A percentile compares a stretch with the other conserved stretches of the same genome.
Evolutionary conservation across 2,329 filamentous ascomycete species (phyloP).

Genomic region (Phialemoniopsis sp.): DNA sequence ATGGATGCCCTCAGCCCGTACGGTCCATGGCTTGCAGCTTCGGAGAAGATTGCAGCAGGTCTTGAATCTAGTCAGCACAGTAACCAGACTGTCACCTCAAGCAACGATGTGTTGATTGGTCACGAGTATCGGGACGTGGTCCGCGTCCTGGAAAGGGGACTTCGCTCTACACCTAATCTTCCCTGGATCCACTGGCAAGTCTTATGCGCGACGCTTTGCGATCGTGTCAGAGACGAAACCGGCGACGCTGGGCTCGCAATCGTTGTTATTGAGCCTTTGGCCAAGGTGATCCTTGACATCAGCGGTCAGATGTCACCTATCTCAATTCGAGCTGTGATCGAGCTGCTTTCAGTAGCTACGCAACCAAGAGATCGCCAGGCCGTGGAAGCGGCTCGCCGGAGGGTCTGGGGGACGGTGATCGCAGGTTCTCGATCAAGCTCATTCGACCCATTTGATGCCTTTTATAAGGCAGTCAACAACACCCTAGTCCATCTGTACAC

Average conservation of each 20-base stretch:
- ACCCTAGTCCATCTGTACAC: constrained; percentile 50
- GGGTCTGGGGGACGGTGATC: constrained; percentile 58
- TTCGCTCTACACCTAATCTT: constrained; percentile 43
- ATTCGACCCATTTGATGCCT: constrained; percentile 60
- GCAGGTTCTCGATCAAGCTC: constrained; percentile 33
- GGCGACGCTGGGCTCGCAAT: constrained; percentile 65
- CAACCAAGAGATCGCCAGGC: constrained; percentile 56
- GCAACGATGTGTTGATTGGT: constrained; percentile 45
- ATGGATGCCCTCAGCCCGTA: constrained; percentile 38
- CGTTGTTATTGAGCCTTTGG: constrained; percentile 67
- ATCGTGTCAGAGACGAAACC: constrained; percentile 55
- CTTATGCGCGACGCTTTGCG: constrained; percentile 53
- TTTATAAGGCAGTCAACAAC: constrained; percentile 57
- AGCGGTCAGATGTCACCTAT: constrained; percentile 13
- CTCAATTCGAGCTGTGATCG: constrained; percentile 27
- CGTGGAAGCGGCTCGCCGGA: constrained; percentile 60
- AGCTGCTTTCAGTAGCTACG: constrained; percentile 40
- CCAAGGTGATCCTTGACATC: constrained; percentile 45
- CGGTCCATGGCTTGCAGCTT: constrained; percentile 47
- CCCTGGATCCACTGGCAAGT: constrained; percentile 42
- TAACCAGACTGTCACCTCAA: constrained; percentile 30
- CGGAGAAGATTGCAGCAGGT: constrained; percentile 37
- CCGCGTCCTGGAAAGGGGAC: constrained; percentile 61
- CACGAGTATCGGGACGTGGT: constrained; percentile 68
- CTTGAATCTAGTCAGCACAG: constrained; percentile 34